phyloP scores from a whole-genome alignment of 306 rosid genomes.

The Quercus mongolica region DNA sequence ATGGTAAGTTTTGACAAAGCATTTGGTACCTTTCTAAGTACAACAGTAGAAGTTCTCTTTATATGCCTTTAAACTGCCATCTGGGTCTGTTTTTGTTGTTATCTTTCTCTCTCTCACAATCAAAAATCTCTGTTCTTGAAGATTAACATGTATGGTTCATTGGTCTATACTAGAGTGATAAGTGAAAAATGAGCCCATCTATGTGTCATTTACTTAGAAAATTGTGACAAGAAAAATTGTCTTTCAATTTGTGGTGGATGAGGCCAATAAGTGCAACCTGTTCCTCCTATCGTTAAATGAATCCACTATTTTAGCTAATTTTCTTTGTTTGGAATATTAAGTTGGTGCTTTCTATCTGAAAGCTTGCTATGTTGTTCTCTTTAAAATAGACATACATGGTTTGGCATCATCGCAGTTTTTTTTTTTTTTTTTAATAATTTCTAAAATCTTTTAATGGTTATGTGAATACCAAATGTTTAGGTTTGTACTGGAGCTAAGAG shows the following conservation, averaged over 20 bases:
- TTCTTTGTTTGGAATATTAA: background rate
- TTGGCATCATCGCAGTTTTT: background rate
- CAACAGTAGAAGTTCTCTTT: background rate
- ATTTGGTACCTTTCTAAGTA: background rate
- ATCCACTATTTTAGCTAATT: background rate
- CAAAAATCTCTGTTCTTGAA: background rate
- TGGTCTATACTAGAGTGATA: background rate
- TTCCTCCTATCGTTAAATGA: background rate
- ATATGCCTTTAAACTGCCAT: background rate
- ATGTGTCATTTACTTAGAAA: background rate
- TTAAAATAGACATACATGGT: background rate
- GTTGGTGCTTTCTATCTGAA: too few relatives aligned
- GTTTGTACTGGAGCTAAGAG: slow-evolving; percentile 98
- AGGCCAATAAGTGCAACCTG: background rate
- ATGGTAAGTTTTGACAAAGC: slow-evolving; percentile 53
- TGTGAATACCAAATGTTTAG: slow-evolving; percentile 34
- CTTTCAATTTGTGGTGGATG: background rate
- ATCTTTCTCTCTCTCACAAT: background rate
- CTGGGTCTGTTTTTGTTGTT: background rate
- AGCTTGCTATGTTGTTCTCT: background rate
- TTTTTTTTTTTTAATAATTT: background rate
- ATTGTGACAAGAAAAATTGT: background rate
- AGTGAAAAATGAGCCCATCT: background rate
- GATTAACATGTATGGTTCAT: background rate
- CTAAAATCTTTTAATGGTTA: background rate